Base-by-base conservation (phyloP, 352 stramenopile species). In the Achlya hypogyna region DNA sequence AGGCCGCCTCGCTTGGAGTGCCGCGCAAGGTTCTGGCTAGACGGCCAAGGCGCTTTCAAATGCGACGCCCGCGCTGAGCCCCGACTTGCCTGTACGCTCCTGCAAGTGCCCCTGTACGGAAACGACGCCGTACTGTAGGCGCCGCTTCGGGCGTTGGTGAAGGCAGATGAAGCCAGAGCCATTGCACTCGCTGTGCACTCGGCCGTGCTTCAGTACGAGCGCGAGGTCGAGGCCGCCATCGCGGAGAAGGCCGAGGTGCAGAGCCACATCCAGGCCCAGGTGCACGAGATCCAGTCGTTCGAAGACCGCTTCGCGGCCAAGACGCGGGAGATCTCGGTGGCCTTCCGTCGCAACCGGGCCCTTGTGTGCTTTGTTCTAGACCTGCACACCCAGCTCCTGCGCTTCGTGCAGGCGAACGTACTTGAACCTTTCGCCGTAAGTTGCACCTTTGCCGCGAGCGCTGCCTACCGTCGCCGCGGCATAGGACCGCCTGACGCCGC, bases 291-390 rank as follows among this genome's bases (percentile, higher is more conserved):
- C 18, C 9, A 59, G 28, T 18, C 54, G 35, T 63, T 63, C 12
- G 25, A 22, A 14, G 20, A 6, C 25, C 54, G 54, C 20, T 42
- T 49, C 5, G 35, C 47, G 31, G 22, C 42, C 2, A 49, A 4
- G 22, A 47, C 54, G 27, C 8, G 29, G 2, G 54, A 51, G 25
- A 32, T 67, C 23, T 49, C 60, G 18, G 10, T 27, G 2, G 60
- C 51, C 22, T 67, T 67, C 45, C 60, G 34, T 23, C 20, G 38
- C 10, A 67, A 67, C 51, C 60, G 60, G 14, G 60, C 60, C 4
- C 60, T 58, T 5, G 60, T 67, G 20, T 1, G 56, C 14, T 22
- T 59, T 34, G 51, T 67, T 35, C 34, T 67, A 16, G 60, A 67
- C n/a, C 38, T n/a, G 32, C 60, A 67, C 12, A 67, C 16, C 60